Base-by-base conservation (phyloP, 148 eudicot species). In the Vaccinium macrocarpon region DNA sequence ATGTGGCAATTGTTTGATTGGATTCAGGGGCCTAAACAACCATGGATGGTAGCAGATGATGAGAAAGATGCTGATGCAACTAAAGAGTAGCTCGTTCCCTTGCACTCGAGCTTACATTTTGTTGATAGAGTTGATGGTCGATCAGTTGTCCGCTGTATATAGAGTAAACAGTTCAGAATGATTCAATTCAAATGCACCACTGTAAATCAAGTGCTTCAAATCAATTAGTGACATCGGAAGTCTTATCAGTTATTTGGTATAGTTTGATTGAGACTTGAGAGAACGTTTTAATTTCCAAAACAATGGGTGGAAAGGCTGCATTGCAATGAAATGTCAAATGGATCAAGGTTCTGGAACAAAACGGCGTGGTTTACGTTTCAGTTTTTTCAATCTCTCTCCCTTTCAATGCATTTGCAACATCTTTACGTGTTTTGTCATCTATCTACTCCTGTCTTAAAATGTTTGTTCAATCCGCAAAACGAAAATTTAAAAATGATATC, bases 31-130 rank as follows among this genome's bases (percentile, higher is more conserved):
- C 94, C 98, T 70, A 83, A 73, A 62, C 93, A 86, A 84, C 92
- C 92, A 14, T 94, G 98, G 98, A 94, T 93, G 98, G 87, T 85
- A 66, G 86, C 85, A 51, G 92, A 89, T 49, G 94, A 91, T 29
- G 89, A 86, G 8, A 90, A 88, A 61, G 88, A 81, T 18, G 61
- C 80, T 70, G 6, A 73, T 14, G 70, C 50, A 27, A 25, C 82
- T 15, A 85, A 85, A 53, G 76, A 27, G 13, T 83, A 84, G 64
- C 50, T 57, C 25, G 57, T 13, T 59, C 80, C 84, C 27, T 56
- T 82, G 82, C 48, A 78, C 87, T 77, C 6, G 79, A 70, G 73
- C 29, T 27, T 4, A 15, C 7, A 7, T 1, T 59, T 83, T 12
- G 32, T 72, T 19, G 6, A 9, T 50, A 68, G 21, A n/a, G 16